A percentile compares a stretch with the other conserved stretches of the same genome.
Evolutionary conservation across 2,329 filamentous ascomycete species (phyloP).

Genomic region (Exserohilum rostratum): DNA sequence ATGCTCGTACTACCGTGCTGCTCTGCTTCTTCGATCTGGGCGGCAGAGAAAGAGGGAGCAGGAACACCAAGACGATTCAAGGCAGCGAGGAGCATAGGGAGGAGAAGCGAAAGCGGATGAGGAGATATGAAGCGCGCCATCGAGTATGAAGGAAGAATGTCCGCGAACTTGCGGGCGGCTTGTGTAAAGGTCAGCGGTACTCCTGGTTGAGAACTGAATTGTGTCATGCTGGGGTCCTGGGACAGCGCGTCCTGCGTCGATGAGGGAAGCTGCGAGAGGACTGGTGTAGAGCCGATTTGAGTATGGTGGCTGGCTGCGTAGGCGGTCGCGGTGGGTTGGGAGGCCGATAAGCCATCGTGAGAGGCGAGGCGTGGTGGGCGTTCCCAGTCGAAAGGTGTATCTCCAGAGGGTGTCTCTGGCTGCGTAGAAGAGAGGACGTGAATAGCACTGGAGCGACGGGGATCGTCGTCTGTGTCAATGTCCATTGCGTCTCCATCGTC

Average conservation of each 20-base stretch:
- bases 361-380: conserved; percentile 62
- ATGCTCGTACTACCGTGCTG: conserved; percentile 64
- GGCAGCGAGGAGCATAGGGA: conserved; percentile 79
- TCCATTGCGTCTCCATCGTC: conserved; percentile 50
- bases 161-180: conserved; percentile 82
- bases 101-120: conserved; percentile 73
- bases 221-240: conserved; percentile 82
- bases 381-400: conserved; percentile 87
- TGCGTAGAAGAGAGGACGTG: conserved; percentile 77
- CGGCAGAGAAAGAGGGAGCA: conserved; percentile 55
- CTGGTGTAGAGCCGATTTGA: conserved; percentile 23
- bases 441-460: conserved; percentile 43
- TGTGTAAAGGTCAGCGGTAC: conserved; percentile 88
- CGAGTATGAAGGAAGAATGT: conserved; percentile 86
- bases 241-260: conserved; percentile 66
- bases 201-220: conserved; percentile 80
- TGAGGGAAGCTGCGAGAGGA: conserved; percentile 42
- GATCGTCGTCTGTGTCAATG: conserved; percentile 71
- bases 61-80: conserved; percentile 86
- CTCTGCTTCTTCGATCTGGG: conserved; percentile 42
- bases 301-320: conserved; percentile 8
- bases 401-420: conserved; percentile 76
- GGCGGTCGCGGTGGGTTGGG: conserved; percentile 46
- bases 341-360: conserved; percentile 42
- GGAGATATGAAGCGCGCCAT: conserved; percentile 92